Evolutionary conservation across 2,329 filamentous ascomycete genomes (phyloP).

Genomic region (Catunica adiposa): DNA sequence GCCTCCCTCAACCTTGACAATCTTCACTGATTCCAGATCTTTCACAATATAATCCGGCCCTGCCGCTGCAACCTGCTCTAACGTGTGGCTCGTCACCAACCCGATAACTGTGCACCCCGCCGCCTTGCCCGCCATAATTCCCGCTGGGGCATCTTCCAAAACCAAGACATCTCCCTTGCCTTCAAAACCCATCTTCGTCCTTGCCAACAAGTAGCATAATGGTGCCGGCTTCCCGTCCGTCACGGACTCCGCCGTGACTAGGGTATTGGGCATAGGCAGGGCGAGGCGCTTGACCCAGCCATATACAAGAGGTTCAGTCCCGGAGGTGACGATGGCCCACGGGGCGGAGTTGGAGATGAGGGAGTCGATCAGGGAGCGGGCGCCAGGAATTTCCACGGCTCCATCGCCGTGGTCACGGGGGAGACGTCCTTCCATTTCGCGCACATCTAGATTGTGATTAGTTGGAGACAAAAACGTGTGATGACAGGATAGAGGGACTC

Average conservation of each 20-base stretch:
- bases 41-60: slow-evolving; percentile 77
- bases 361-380: slow-evolving; percentile 49
- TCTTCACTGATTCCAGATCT: slow-evolving; percentile 57
- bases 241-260: slow-evolving; percentile 64
- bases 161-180: slow-evolving; percentile 46
- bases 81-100: slow-evolving; percentile 68
- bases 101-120: slow-evolving; percentile 75
- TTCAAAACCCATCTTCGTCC: slow-evolving; percentile 39
- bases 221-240: slow-evolving; percentile 62
- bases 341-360: slow-evolving; percentile 46
- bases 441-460: slow-evolving; percentile 45
- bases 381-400: slow-evolving; percentile 74
- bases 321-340: slow-evolving; percentile 80
- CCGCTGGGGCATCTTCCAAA: slow-evolving; percentile 77
- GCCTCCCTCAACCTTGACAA: slow-evolving; percentile 42
- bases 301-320: slow-evolving; percentile 47
- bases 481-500: slow-evolving; percentile 24
- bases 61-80: slow-evolving; percentile 53
- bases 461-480: background rate
- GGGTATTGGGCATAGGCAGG: slow-evolving; percentile 46
- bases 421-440: slow-evolving; percentile 58
- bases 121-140: slow-evolving; percentile 66
- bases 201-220: slow-evolving; percentile 53
- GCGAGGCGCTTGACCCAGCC: slow-evolving; percentile 56
- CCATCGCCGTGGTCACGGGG: slow-evolving; percentile 61